Conservation (phyloP, 371 early-diverging fungal genomes). For the Cokeromyces recurvatus region DNA sequence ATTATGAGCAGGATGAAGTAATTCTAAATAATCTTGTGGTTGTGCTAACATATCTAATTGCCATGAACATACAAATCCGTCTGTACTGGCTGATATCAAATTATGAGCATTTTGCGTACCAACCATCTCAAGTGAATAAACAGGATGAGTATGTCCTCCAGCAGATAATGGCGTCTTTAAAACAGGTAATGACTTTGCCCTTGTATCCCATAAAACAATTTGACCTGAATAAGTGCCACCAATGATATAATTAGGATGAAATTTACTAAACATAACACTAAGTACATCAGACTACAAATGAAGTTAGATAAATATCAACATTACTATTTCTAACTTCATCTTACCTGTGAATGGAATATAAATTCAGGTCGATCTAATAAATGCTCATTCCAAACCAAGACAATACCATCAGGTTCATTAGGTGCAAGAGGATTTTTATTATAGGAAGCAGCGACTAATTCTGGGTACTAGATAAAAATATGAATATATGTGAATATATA, state of each 20-base stretch:
- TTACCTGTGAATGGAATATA: constrained; percentile 83
- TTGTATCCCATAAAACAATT: constrained; percentile 94
- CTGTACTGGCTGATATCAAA: constrained; percentile 86
- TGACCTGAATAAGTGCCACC: constrained; percentile 97
- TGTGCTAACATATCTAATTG: constrained; percentile 94
- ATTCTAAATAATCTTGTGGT: constrained; percentile 84
- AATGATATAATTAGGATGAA: constrained; percentile 86
- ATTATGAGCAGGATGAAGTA: constrained; percentile 69
- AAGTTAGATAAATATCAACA: neutral
- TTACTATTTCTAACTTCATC: neutral
- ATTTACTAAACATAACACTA: constrained; percentile 83
- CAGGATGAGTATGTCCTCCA: constrained; percentile 94
- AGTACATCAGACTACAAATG: constrained; percentile 83
- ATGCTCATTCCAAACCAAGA: constrained; percentile 91
- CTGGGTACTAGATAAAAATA: constrained; percentile 61
- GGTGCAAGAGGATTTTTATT: constrained; percentile 83
- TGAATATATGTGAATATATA: no score
- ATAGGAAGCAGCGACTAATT: constrained; percentile 83
- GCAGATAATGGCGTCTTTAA: constrained; percentile 85
- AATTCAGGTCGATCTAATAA: constrained; percentile 89
- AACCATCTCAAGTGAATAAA: constrained; percentile 83
- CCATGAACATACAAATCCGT: constrained; percentile 95
- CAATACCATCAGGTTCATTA: constrained; percentile 92
- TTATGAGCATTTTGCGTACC: constrained; percentile 95
- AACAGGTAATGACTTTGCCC: constrained; percentile 82